A percentile compares a stretch with the other conserved stretches of the same genome.
phyloP scores from a whole-genome alignment of 2,329 filamentous ascomycete genomes.

The Cladosporium sphaerospermum region DNA sequence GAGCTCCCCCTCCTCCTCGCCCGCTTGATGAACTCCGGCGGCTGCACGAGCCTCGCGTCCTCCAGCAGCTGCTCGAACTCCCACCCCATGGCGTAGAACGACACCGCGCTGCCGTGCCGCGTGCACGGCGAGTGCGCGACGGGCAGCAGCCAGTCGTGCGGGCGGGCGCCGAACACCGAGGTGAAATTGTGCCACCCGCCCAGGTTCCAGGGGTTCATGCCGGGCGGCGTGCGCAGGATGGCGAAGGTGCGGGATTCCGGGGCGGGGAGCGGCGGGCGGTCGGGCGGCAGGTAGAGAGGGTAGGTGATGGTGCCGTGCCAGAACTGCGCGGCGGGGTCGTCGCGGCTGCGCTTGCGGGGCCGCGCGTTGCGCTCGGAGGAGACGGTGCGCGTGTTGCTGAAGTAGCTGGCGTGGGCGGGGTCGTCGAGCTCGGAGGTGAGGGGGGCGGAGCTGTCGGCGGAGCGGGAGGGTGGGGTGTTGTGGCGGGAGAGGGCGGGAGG shows the following conservation, averaged over 20 bases:
- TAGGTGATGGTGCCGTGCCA: slow-evolving; percentile 50
- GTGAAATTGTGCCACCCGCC: slow-evolving; percentile 65
- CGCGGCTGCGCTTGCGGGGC: slow-evolving; percentile 6
- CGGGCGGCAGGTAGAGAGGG: slow-evolving; percentile 40
- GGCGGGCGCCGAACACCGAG: slow-evolving; percentile 67
- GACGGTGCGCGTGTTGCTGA: slow-evolving; percentile 23
- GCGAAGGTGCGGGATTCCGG: slow-evolving; percentile 59
- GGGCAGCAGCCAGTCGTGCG: slow-evolving; percentile 76
- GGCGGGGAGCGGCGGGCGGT: slow-evolving; percentile 30
- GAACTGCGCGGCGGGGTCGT: slow-evolving; percentile 12
- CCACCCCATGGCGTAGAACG: slow-evolving; percentile 30
- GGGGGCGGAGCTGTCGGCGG: slow-evolving; percentile 20
- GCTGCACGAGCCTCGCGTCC: slow-evolving; percentile 25
- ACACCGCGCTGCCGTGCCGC: slow-evolving; percentile 44
- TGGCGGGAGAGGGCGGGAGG: neutral
- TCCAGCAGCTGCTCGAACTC: slow-evolving; percentile 29
- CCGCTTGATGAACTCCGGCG: slow-evolving; percentile 9
- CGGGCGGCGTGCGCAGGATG: slow-evolving; percentile 64
- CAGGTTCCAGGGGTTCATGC: slow-evolving; percentile 82
- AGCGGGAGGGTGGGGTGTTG: slow-evolving; percentile 11
- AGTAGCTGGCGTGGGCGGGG: slow-evolving; percentile 27
- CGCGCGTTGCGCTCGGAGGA: slow-evolving; percentile 33
- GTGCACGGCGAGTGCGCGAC: slow-evolving; percentile 67
- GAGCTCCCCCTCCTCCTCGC: slow-evolving; percentile 2
- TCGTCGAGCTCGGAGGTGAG: slow-evolving; percentile 31